These are phyloP conservation scores for Pythium oligandrum DNA, from an alignment of 352 stramenopile genomes.

Conservation along the genomic window DNA sequence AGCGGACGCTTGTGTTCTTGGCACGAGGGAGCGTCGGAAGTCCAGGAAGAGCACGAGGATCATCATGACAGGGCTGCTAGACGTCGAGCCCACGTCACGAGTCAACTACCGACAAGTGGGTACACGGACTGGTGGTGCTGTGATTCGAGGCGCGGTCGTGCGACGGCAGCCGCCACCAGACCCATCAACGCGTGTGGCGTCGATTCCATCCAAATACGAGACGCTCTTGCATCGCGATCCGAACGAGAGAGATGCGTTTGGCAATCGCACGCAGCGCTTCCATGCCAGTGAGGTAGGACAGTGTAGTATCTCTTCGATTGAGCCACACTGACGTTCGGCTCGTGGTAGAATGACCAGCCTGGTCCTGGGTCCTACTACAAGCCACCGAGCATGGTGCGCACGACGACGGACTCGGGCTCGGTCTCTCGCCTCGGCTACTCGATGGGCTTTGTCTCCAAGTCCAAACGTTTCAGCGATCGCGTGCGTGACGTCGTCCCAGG, in stretches of 20 bases:
- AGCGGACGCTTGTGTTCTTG: too few species aligned
- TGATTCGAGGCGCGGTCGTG: constrained; percentile 12
- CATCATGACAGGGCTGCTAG: too few species aligned
- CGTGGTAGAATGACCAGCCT: constrained; percentile 56
- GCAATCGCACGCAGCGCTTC: constrained; percentile 63
- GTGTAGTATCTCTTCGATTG: not conserved
- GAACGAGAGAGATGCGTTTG: constrained; percentile 61
- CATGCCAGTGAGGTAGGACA: constrained; percentile 36
- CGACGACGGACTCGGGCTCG: constrained; percentile 53
- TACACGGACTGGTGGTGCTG: constrained; percentile 15
- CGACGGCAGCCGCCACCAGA: constrained; percentile 14
- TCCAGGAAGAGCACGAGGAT: too few species aligned
- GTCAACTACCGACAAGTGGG: constrained; percentile 66
- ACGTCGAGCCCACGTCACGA: too few species aligned
- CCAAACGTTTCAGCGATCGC: constrained; percentile 60
- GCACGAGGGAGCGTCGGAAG: too few species aligned
- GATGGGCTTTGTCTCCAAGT: constrained; percentile 75
- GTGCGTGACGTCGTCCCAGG: constrained; percentile 44
- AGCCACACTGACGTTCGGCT: not conserved
- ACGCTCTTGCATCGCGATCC: constrained; percentile 57
- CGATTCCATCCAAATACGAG: constrained; percentile 80
- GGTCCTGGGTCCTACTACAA: constrained; percentile 72
- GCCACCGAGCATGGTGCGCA: constrained; percentile 50
- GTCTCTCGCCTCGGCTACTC: constrained; percentile 72
- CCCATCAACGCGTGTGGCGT: constrained; percentile 37